phyloP scores from a whole-genome alignment of 2,329 filamentous ascomycete genomes.

The Ampelomyces quisqualis region DNA sequence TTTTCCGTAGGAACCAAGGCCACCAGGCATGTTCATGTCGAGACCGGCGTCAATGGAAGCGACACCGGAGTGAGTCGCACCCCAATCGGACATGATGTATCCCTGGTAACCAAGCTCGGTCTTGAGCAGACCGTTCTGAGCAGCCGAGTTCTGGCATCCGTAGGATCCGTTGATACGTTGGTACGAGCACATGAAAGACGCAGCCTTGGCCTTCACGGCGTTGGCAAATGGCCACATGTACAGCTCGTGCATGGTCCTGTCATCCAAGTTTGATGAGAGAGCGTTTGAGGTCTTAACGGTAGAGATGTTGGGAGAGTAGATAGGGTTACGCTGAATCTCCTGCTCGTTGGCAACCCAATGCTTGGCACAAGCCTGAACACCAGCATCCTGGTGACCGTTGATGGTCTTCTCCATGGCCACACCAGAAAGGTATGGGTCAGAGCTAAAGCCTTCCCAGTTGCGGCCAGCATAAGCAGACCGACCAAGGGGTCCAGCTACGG shows the following conservation, averaged over 20 bases:
- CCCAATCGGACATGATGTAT: constrained; percentile 50
- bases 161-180: constrained; percentile 42
- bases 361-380: constrained; percentile 49
- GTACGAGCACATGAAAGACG: constrained; percentile 62
- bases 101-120: constrained; percentile 55
- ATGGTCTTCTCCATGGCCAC: constrained; percentile 46
- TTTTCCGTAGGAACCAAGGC: constrained; percentile 33
- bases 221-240: constrained; percentile 69
- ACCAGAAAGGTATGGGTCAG: constrained; percentile 50
- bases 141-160: constrained; percentile 43
- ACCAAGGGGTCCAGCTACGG: constrained; percentile 52
- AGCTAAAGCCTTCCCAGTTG: constrained; percentile 50
- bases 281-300: constrained; percentile 51
- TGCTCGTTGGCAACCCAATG: constrained; percentile 65
- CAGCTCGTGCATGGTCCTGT: constrained; percentile 64
- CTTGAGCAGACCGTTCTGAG: constrained; percentile 55
- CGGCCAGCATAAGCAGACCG: constrained; percentile 45
- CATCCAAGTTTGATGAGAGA: constrained; percentile 63
- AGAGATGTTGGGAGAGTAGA: constrained; percentile 60
- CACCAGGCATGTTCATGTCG: constrained; percentile 50
- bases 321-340: constrained; percentile 49
- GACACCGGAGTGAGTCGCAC: constrained; percentile 51
- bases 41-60: constrained; percentile 46
- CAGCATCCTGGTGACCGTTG: constrained; percentile 43
- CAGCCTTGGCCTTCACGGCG: constrained; percentile 58